phyloP scores from a whole-genome alignment of 768 basidiomycete species.

The Guyanaporus albipodus region DNA sequence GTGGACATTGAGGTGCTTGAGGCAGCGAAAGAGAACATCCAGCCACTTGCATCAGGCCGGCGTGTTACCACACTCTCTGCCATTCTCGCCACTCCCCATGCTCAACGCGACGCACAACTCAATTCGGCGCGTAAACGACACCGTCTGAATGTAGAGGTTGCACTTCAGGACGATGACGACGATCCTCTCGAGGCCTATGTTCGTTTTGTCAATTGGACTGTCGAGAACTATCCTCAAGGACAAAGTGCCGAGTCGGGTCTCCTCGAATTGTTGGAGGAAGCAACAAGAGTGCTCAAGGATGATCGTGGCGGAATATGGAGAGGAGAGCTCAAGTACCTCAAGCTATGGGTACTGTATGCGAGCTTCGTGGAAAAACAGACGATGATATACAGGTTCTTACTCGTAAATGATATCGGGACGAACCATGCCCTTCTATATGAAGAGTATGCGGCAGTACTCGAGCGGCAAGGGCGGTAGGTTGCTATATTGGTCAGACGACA shows the following conservation, averaged over 20 bases:
- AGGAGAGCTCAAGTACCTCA: slow-evolving; percentile 81
- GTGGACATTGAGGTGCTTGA: slow-evolving; percentile 81
- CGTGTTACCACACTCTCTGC: slow-evolving; percentile 74
- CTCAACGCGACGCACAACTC: slow-evolving; percentile 67
- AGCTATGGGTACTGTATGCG: slow-evolving; percentile 92
- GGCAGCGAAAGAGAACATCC: slow-evolving; percentile 84
- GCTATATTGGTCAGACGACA: slow-evolving; percentile 30
- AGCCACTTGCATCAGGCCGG: slow-evolving; percentile 75
- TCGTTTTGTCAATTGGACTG: slow-evolving; percentile 84
- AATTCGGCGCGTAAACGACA: slow-evolving; percentile 60
- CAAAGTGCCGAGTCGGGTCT: slow-evolving; percentile 85
- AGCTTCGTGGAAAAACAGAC: slow-evolving; percentile 87
- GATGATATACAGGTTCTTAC: slow-evolving; percentile 84
- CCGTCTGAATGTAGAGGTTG: slow-evolving; percentile 67
- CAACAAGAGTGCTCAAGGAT: slow-evolving; percentile 80
- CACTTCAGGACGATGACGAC: slow-evolving; percentile 71
- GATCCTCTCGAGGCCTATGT: slow-evolving; percentile 85
- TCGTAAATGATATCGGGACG: slow-evolving; percentile 89
- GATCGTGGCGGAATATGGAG: slow-evolving; percentile 71
- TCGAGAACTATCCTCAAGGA: slow-evolving; percentile 93
- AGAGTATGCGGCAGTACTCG: slow-evolving; percentile 83
- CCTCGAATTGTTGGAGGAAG: slow-evolving; percentile 89
- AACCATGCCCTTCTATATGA: slow-evolving; percentile 81
- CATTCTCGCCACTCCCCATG: slow-evolving; percentile 72
- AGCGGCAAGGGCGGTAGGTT: slow-evolving; percentile 73